Conservation (phyloP, 1,284 basidiomycete genomes). For the Omphalotus olearius region DNA sequence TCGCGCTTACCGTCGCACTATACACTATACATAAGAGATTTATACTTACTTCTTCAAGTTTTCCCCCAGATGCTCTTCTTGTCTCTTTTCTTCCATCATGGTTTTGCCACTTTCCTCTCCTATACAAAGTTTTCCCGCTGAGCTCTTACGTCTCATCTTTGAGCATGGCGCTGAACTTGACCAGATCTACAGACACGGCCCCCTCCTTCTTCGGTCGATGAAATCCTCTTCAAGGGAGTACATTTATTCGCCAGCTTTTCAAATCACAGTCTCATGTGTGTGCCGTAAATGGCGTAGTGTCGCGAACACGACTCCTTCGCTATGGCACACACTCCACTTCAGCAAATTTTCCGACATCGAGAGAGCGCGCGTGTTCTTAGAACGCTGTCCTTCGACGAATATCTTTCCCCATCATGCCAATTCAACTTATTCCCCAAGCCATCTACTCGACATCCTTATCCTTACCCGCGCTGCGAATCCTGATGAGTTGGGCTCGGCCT, state of each 20-base stretch:
- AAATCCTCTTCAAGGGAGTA: conserved; percentile 37
- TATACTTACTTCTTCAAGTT: neutral
- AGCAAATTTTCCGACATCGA: conserved; percentile 42
- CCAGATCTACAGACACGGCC: conserved; percentile 32
- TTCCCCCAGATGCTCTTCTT: conserved; percentile 9
- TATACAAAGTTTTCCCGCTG: conserved; percentile 46
- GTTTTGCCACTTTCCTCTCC: conserved; percentile 21
- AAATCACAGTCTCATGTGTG: conserved; percentile 50
- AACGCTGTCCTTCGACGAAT: conserved; percentile 26
- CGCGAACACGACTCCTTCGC: conserved; percentile 40
- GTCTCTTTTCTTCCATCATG: conserved; percentile 15
- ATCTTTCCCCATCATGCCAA: no score
- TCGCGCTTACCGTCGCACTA: no score
- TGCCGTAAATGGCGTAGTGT: conserved; percentile 50
- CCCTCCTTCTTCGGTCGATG: conserved; percentile 47
- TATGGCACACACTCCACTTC: conserved; percentile 55
- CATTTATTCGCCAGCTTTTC: conserved; percentile 37
- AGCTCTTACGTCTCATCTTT: conserved; percentile 52
- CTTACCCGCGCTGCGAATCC: conserved; percentile 43
- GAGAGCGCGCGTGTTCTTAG: conserved; percentile 43
- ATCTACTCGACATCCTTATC: conserved; percentile 49
- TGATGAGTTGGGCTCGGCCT: conserved; percentile 44
- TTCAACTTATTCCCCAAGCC: conserved; percentile 13
- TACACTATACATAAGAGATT: no score
- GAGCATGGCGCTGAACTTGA: conserved; percentile 39